Conservation (phyloP, 306 rosid species). For the Senna siamea region DNA sequence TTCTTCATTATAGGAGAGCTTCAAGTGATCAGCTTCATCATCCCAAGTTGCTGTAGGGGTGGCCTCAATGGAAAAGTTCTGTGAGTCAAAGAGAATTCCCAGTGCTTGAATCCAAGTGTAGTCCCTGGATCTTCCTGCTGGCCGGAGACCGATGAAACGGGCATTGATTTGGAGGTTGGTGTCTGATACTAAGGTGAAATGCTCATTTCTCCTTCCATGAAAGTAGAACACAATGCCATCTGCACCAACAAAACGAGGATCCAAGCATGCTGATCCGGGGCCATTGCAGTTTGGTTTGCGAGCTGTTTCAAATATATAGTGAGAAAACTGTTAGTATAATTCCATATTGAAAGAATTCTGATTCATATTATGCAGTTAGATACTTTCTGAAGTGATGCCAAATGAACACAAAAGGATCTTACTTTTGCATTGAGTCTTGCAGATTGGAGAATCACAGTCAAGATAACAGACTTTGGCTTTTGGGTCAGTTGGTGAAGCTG, state of each 20-base stretch:
- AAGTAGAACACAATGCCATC: slow-evolving; percentile 85
- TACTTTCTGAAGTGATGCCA: neutral
- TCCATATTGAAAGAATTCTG: neutral
- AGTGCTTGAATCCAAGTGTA: slow-evolving; percentile 91
- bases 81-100: slow-evolving; percentile 63
- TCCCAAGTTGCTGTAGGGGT: slow-evolving; percentile 57
- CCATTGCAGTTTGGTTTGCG: slow-evolving; percentile 72
- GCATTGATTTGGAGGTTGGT: slow-evolving; percentile 69
- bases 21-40: slow-evolving; percentile 56
- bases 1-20: slow-evolving; percentile 53
- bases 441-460: slow-evolving; percentile 71
- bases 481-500: slow-evolving; percentile 49
- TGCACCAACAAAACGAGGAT: slow-evolving; percentile 85
- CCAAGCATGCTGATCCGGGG: slow-evolving; percentile 83
- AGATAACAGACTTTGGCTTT: slow-evolving; percentile 70
- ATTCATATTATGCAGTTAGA: neutral
- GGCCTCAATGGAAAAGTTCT: slow-evolving; percentile 66
- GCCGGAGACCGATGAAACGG: slow-evolving; percentile 81
- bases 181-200: slow-evolving; percentile 74
- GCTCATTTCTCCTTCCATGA: slow-evolving; percentile 74
- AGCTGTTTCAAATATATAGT: slow-evolving; percentile 39
- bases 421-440: slow-evolving; percentile 79
- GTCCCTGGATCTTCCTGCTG: slow-evolving; percentile 60
- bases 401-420: slow-evolving; percentile 35
- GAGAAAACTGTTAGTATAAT: slow-evolving; percentile 7